phyloP scores from a whole-genome alignment of 2,329 filamentous ascomycete genomes.

The Cytospora paraplurivora region DNA sequence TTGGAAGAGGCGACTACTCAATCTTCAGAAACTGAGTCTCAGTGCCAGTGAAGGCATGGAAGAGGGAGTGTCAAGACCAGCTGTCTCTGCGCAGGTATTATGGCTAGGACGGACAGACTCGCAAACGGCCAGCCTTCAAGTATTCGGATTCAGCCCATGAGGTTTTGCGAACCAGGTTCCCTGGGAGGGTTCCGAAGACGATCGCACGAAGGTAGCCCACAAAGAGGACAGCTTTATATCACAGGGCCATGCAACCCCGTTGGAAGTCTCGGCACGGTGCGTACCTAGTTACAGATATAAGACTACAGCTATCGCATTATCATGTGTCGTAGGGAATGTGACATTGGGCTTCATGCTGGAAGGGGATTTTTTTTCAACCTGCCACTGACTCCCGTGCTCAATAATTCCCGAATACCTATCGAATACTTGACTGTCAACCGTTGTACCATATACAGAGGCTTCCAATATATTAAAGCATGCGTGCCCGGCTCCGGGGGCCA shows the following conservation, averaged over 20 bases:
- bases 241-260: background rate
- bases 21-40: slow-evolving; percentile 9
- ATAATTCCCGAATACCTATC: background rate
- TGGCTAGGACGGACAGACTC: background rate
- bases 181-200: background rate
- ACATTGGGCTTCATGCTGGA: slow-evolving; percentile 8
- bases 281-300: background rate
- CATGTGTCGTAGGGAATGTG: background rate
- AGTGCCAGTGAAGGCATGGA: slow-evolving; percentile 12
- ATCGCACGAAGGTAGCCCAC: background rate
- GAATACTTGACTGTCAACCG: slow-evolving; percentile 1
- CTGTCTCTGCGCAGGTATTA: background rate
- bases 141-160: background rate
- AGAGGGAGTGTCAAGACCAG: background rate
- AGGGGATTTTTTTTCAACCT: background rate
- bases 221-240: background rate
- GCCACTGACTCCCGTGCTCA: background rate
- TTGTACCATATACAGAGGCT: background rate
- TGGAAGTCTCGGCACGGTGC: background rate
- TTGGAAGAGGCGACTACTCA: slow-evolving; percentile 4
- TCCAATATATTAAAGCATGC: background rate
- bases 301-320: background rate
- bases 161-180: background rate
- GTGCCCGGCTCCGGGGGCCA: background rate
- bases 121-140: background rate